These are phyloP conservation scores for Fusarium nygamai DNA, from an alignment of 2,329 filamentous ascomycete species.

Conservation along the genomic window DNA sequence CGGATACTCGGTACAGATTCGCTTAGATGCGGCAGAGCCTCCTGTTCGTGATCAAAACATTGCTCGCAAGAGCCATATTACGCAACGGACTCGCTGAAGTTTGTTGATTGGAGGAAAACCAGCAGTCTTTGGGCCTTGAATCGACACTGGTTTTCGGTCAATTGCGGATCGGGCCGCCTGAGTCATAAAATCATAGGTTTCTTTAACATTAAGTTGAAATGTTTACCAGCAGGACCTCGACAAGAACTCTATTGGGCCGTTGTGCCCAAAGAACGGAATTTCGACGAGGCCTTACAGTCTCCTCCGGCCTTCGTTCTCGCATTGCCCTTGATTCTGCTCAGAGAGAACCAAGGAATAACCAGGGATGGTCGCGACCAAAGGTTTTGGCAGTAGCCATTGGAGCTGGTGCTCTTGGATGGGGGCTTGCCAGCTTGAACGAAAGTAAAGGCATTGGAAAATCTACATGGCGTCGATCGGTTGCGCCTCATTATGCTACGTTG, in stretches of 20 bases:
- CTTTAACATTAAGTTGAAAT: conserved; percentile 3
- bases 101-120: neutral
- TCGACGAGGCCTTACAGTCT: conserved; percentile 25
- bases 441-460: conserved; percentile 7
- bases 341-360: conserved; percentile 4
- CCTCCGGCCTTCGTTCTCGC: conserved; percentile 8
- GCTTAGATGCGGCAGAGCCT: conserved; percentile 28
- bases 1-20: conserved; percentile 17
- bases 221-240: conserved; percentile 29
- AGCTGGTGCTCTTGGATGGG: conserved; percentile 55
- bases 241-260: conserved; percentile 32
- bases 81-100: neutral
- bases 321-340: conserved; percentile 8
- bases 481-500: conserved; percentile 53
- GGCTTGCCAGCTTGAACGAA: conserved; percentile 46
- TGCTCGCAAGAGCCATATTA: neutral
- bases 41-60: neutral
- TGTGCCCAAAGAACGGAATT: conserved; percentile 12
- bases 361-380: conserved; percentile 45
- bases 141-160: neutral
- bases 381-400: conserved; percentile 52
- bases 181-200: neutral
- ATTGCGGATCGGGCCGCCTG: conserved; percentile 1
- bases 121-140: conserved; percentile 9
- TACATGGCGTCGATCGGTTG: conserved; percentile 30